Evolutionary conservation across 2,329 filamentous ascomycete species (phyloP).

Genomic region (Bertia moriformis): DNA sequence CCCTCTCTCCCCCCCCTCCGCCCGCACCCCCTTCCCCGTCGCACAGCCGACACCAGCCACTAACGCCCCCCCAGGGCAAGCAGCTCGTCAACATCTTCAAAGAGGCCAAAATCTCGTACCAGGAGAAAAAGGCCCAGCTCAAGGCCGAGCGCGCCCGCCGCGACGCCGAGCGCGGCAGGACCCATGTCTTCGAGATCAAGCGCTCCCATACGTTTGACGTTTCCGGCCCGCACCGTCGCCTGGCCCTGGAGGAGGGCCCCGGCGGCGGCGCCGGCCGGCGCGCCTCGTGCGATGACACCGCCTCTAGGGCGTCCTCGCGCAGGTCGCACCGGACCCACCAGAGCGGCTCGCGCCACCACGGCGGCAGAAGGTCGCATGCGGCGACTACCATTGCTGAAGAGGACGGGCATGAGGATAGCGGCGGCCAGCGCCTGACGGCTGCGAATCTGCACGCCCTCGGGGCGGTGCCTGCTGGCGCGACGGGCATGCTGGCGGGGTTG

Average conservation of each 20-base stretch:
- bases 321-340: background rate
- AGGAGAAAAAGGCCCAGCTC: conserved; percentile 73
- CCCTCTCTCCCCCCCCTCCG: background rate
- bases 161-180: conserved; percentile 41
- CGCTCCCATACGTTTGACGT: conserved; percentile 11
- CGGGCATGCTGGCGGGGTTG: background rate
- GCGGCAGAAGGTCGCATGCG: no score
- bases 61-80: conserved; percentile 51
- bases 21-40: background rate
- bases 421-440: background rate
- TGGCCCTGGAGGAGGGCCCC: conserved; percentile 8
- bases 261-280: no score
- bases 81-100: conserved; percentile 82
- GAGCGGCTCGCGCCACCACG: background rate
- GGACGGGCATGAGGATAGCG: background rate
- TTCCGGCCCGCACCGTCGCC: conserved; percentile 8
- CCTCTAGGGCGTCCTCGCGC: background rate
- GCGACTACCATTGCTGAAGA: background rate
- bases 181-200: conserved; percentile 36
- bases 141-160: conserved; percentile 41
- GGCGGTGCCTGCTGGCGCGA: no score
- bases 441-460: background rate
- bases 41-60: conserved; percentile 3
- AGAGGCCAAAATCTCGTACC: conserved; percentile 77
- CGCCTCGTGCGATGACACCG: background rate